These are phyloP conservation scores for Blastocladiella emersonii DNA, from an alignment of 371 early-diverging fungal species.

Conservation along the genomic window DNA sequence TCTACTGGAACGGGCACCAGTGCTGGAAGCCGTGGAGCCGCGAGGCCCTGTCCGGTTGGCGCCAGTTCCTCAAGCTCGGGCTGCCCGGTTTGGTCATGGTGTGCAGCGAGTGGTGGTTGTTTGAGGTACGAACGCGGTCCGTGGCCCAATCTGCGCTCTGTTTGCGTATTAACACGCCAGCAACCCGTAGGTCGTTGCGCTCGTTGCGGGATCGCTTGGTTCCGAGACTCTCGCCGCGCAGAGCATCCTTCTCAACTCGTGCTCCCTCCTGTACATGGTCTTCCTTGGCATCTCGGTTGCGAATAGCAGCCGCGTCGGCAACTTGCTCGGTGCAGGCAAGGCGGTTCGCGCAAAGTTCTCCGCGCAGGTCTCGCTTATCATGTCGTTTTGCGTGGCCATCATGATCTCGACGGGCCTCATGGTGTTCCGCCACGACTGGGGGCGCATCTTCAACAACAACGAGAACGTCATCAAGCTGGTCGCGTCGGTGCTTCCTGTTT, in stretches of 20 bases:
- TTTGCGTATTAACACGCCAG: constrained; percentile 11
- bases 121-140: too few relatives aligned
- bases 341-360: constrained; percentile 29
- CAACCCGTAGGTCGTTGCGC: constrained; percentile 58
- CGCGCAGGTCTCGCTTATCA: constrained; percentile 26
- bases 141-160: too few relatives aligned
- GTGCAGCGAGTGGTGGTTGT: constrained; percentile 58
- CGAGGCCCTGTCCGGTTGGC: constrained; percentile 45
- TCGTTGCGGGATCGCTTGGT: constrained; percentile 64
- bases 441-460: constrained; percentile 51
- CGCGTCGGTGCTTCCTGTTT: constrained; percentile 53
- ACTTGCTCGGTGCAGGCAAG: constrained; percentile 39
- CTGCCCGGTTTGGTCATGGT: constrained; percentile 53
- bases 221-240: constrained; percentile 70
- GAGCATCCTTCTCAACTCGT: constrained; percentile 58
- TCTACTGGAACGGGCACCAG: constrained; percentile 45
- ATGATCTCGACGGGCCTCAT: constrained; percentile 25
- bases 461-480: constrained; percentile 48
- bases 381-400: constrained; percentile 26
- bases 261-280: constrained; percentile 50
- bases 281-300: constrained; percentile 46
- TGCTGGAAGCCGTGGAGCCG: constrained; percentile 78
- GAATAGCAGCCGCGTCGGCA: constrained; percentile 67
- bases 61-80: constrained; percentile 53
- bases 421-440: constrained; percentile 20